These are phyloP conservation scores for Chalciporus piperatus DNA, from an alignment of 768 basidiomycete species.

Conservation along the genomic window DNA sequence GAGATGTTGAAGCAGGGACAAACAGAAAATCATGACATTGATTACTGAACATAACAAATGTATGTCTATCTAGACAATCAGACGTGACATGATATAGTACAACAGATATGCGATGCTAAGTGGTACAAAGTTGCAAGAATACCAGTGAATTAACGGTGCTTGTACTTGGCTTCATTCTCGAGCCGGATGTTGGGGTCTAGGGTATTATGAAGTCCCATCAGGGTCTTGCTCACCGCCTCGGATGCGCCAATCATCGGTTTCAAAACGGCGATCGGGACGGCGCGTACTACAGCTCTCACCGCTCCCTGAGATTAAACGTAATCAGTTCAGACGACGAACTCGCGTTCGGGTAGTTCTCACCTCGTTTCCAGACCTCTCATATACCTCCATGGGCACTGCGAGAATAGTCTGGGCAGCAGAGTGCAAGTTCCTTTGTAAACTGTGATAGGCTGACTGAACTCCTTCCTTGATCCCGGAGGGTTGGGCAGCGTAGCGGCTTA, in stretches of 20 bases:
- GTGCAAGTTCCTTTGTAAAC: conserved; percentile 80
- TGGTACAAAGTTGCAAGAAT: conserved; percentile 19
- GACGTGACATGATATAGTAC: not conserved
- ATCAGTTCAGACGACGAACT: not conserved
- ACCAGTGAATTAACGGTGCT: conserved; percentile 54
- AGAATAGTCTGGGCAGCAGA: conserved; percentile 98
- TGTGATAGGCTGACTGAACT: conserved; percentile 87
- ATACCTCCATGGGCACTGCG: conserved; percentile 98
- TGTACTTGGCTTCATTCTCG: conserved; percentile 94
- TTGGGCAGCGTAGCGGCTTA: conserved; percentile 92
- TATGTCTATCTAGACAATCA: not conserved
- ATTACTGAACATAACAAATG: too few relatives aligned
- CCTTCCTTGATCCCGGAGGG: conserved; percentile 83
- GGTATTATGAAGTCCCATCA: conserved; percentile 90
- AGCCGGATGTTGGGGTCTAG: conserved; percentile 80
- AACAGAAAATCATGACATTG: too few relatives aligned
- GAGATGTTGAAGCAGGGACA: too few relatives aligned
- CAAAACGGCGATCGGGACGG: conserved; percentile 95
- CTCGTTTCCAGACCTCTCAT: conserved; percentile 90
- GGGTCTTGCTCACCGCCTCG: conserved; percentile 93
- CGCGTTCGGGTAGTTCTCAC: conserved; percentile 39
- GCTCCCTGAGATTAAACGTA: conserved; percentile 59
- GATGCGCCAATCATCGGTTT: conserved; percentile 98
- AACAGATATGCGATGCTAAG: conserved; percentile 15
- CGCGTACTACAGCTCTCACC: conserved; percentile 90